phyloP scores from a whole-genome alignment of 305 asterid species.

The Fraxinus sp. region DNA sequence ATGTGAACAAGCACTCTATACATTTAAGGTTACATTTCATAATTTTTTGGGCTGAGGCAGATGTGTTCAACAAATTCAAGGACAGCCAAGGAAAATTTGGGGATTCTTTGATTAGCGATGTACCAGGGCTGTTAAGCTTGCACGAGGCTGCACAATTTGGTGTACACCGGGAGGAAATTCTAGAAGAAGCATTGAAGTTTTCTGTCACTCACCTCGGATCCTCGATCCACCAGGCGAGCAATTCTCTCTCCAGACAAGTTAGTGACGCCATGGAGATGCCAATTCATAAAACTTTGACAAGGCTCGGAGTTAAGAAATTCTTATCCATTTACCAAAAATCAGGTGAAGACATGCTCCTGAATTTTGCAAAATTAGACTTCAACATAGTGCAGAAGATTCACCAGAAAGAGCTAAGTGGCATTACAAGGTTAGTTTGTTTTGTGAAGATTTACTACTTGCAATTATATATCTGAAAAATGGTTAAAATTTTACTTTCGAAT shows the following conservation, averaged over 20 bases:
- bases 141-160: slow-evolving; percentile 10
- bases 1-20: too few relatives aligned
- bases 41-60: background rate
- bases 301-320: too few relatives aligned
- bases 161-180: background rate
- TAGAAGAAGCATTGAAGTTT: slow-evolving; percentile 15
- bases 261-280: too few relatives aligned
- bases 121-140: slow-evolving; percentile 2
- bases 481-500: background rate
- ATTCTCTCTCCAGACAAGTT: background rate
- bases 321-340: too few relatives aligned
- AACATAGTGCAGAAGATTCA: background rate
- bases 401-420: slow-evolving; percentile 8
- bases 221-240: background rate
- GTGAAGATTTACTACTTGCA: background rate
- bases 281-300: too few relatives aligned
- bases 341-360: too few relatives aligned
- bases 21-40: background rate
- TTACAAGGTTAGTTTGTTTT: slow-evolving; percentile 10
- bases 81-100: background rate
- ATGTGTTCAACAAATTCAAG: background rate
- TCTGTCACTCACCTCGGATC: background rate
- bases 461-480: background rate
- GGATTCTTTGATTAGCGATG: background rate
- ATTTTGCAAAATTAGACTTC: too few relatives aligned